Percentiles rank a stretch among this genome's conserved stretches.
phyloP scores from a whole-genome alignment of 2,329 filamentous ascomycete genomes.

The Fusarium sp. region DNA sequence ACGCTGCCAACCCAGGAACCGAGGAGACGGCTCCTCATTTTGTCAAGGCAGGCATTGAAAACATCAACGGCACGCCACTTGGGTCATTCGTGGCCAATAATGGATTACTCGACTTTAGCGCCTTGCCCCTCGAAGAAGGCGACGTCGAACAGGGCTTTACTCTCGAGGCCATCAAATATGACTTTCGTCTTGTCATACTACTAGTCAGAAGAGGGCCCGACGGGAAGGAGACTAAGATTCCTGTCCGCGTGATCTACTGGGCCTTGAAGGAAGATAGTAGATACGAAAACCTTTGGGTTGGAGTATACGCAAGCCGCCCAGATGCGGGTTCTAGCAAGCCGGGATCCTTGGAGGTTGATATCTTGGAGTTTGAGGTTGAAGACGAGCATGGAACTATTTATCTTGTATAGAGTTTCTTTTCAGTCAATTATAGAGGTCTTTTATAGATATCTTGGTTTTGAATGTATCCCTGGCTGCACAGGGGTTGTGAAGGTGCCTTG shows the following conservation, averaged over 20 bases:
- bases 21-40: background rate
- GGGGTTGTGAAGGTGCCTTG: too few relatives aligned
- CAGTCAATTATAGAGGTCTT: background rate
- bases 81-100: background rate
- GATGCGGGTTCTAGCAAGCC: background rate
- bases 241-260: background rate
- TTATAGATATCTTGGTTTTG: background rate
- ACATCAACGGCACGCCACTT: background rate
- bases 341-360: background rate
- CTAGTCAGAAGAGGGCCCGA: background rate
- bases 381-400: background rate
- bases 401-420: background rate
- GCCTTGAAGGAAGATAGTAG: background rate
- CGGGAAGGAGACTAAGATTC: background rate
- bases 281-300: background rate
- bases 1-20: background rate
- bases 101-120: background rate
- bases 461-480: background rate
- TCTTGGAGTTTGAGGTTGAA: background rate
- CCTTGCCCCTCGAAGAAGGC: background rate
- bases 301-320: background rate
- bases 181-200: background rate
- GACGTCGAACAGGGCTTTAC: background rate
- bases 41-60: background rate
- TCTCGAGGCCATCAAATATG: background rate